Conservation (phyloP, 164 flowering plant species). For the Vitis labrusca region DNA sequence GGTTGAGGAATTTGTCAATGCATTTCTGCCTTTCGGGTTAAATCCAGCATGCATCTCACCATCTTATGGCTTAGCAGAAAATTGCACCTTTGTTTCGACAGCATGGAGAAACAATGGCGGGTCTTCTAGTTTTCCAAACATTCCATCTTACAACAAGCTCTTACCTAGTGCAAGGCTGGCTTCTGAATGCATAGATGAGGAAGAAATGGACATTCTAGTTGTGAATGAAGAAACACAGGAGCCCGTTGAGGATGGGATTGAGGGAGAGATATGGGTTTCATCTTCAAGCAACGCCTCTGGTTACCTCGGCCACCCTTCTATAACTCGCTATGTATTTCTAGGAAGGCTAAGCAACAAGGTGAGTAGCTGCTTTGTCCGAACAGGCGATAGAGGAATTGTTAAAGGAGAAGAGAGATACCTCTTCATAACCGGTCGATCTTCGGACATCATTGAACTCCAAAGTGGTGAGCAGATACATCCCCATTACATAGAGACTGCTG, state of each 20-base stretch:
- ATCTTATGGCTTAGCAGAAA: constrained; percentile 79
- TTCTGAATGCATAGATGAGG: constrained; percentile 20
- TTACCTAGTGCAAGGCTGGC: constrained; percentile 58
- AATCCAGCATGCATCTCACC: constrained; percentile 50
- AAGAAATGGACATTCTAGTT: constrained; percentile 46
- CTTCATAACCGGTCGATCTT: constrained; percentile 49
- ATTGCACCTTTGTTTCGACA: constrained; percentile 77
- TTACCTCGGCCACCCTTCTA: constrained; percentile 60
- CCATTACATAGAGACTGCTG: constrained; percentile 61
- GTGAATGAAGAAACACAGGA: constrained; percentile 57
- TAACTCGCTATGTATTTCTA: constrained; percentile 44
- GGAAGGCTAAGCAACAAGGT: constrained; percentile 28
- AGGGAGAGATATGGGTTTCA: constrained; percentile 74
- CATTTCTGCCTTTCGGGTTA: constrained; percentile 40
- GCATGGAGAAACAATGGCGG: constrained; percentile 46
- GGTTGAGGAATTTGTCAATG: constrained; percentile 42
- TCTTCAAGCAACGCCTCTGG: constrained; percentile 71
- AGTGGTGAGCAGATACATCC: constrained; percentile 40
- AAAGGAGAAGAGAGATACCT: constrained; percentile 52
- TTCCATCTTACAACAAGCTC: constrained; percentile 45
- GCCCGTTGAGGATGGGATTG: constrained; percentile 57
- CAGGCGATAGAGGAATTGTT: constrained; percentile 64
- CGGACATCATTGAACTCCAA: constrained; percentile 33
- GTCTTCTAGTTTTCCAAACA: constrained; percentile 8
- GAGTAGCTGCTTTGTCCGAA: constrained; percentile 41